Conservation (phyloP, 805 yeast genomes). For the Zygotorulaspora florentina region DNA sequence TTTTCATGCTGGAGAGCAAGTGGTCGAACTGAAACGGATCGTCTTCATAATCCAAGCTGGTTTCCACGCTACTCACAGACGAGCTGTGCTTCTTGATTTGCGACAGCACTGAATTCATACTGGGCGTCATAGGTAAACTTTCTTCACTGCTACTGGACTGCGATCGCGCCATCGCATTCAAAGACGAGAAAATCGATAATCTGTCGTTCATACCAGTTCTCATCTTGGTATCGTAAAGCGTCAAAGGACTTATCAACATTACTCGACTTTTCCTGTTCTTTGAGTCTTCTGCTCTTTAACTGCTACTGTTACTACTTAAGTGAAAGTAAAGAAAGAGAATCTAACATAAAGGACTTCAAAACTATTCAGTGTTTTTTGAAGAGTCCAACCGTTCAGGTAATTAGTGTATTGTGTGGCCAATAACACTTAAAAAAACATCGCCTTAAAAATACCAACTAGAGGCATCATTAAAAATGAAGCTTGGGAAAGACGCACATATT, state of each 20-base stretch:
- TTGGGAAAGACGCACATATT: no score
- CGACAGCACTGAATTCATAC: slow-evolving; percentile 26
- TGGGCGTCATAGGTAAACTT: slow-evolving; percentile 19
- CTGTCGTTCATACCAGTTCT: slow-evolving; percentile 5
- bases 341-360: no score
- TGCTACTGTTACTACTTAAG: not conserved
- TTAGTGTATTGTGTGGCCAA: no score
- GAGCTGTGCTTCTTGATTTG: slow-evolving; percentile 15
- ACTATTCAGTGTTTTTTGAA: no score
- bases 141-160: slow-evolving; percentile 3
- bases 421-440: no score
- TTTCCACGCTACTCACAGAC: not conserved
- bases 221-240: slow-evolving; percentile 2
- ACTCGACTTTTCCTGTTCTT: not conserved
- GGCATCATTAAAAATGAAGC: no score
- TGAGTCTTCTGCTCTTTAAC: not conserved
- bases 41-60: slow-evolving; percentile 1
- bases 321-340: no score
- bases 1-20: slow-evolving; percentile 7
- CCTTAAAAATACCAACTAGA: no score
- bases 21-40: slow-evolving; percentile 4
- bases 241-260: slow-evolving; percentile 6
- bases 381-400: no score
- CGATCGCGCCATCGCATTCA: not conserved
- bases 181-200: not conserved